These are phyloP conservation scores for Alternaria burnsii DNA, from an alignment of 2,329 filamentous ascomycete species.

Conservation along the genomic window DNA sequence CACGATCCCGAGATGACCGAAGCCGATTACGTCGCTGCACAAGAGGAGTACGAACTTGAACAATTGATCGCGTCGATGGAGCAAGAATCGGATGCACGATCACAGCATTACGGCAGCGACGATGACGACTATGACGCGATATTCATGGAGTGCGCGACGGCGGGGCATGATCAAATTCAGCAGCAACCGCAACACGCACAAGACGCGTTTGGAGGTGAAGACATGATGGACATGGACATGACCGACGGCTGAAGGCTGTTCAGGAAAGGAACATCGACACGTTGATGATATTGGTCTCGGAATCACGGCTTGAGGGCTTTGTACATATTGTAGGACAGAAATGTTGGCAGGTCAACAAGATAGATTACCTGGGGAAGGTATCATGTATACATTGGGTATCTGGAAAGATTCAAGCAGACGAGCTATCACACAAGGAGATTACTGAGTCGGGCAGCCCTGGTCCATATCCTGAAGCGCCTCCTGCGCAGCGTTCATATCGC, in stretches of 20 bases:
- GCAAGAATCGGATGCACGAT: slow-evolving; percentile 27
- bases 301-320: background rate
- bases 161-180: slow-evolving; percentile 57
- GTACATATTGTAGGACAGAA: background rate
- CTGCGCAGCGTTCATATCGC: slow-evolving; percentile 85
- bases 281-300: background rate
- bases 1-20: slow-evolving; percentile 42
- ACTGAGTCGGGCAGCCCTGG: slow-evolving; percentile 70
- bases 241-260: slow-evolving; percentile 26
- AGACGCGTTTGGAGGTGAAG: slow-evolving; percentile 22
- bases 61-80: slow-evolving; percentile 57
- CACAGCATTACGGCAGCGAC: slow-evolving; percentile 59
- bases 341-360: background rate
- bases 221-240: slow-evolving; percentile 52
- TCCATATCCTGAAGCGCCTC: slow-evolving; percentile 68
- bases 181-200: slow-evolving; percentile 25
- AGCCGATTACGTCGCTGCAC: slow-evolving; percentile 51
- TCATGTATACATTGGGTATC: slow-evolving; percentile 35
- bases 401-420: slow-evolving; percentile 17
- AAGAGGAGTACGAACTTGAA: slow-evolving; percentile 57
- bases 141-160: slow-evolving; percentile 67
- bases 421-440: slow-evolving; percentile 24
- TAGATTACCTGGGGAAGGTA: background rate
- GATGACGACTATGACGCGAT: slow-evolving; percentile 69
- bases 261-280: background rate